Percentiles rank a stretch among this genome's conserved stretches.
Evolutionary conservation across 306 rosid species (phyloP).

Genomic region (Astragalus membranaceus): DNA sequence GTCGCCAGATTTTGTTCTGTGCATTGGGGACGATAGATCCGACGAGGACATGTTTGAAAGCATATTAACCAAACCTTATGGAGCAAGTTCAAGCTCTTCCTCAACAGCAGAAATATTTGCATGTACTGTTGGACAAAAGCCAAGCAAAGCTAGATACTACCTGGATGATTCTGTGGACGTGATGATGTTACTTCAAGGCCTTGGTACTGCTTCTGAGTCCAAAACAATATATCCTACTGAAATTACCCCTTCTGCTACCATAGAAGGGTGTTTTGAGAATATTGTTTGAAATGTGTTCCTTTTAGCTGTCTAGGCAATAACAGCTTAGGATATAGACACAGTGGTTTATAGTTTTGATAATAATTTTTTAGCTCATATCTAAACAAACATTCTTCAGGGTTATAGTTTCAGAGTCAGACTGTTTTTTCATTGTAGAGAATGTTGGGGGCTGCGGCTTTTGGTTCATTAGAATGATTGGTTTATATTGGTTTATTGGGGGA

Average conservation of each 20-base stretch:
- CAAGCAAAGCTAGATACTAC: conserved; percentile 91
- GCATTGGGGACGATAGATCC: conserved; percentile 42
- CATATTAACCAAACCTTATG: conserved; percentile 44
- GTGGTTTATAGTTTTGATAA: neutral
- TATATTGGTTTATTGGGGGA: conserved; percentile 1
- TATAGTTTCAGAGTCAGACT: neutral
- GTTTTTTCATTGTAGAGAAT: neutral
- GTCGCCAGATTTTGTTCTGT: conserved; percentile 28
- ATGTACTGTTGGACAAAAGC: conserved; percentile 90
- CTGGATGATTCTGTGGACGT: conserved; percentile 71
- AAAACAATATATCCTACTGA: conserved; percentile 22
- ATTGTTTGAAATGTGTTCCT: conserved; percentile 21
- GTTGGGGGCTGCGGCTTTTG: neutral
- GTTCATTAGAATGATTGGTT: conserved; percentile 10
- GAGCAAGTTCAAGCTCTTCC: conserved; percentile 24
- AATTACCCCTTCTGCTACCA: conserved; percentile 1
- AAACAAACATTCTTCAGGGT: neutral
- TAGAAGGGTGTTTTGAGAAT: conserved; percentile 28
- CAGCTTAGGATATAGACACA: conserved; percentile 16
- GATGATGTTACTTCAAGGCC: conserved; percentile 48
- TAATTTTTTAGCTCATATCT: neutral
- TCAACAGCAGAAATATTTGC: conserved; percentile 63
- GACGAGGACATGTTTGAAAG: conserved; percentile 53
- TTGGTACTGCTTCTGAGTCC: conserved; percentile 36
- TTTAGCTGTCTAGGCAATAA: neutral